Base-by-base conservation (phyloP, 2,329 filamentous ascomycete species). In the Dothistroma pini region DNA sequence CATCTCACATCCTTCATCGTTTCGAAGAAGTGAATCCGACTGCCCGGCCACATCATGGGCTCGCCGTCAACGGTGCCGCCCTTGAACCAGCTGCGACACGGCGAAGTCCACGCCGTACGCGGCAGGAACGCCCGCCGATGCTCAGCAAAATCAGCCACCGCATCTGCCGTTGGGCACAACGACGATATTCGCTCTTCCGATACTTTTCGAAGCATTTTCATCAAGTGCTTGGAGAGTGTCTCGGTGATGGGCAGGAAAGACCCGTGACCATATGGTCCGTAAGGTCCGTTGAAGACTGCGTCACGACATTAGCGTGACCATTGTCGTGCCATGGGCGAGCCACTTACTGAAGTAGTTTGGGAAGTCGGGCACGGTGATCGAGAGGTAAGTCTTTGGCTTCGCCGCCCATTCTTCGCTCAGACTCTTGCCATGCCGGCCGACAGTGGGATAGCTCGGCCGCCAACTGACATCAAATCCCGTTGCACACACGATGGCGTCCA, bases 231-330 rank as follows among this genome's bases (percentile, higher is more conserved):
- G n/a, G 57, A 19, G 29, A 29, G n/a, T 11, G 29, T 38, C 29
- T 60, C 58, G 32, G 38, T 60, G 31, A 60, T 57, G 1, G 58
- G 58, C 10, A 60, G 22, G 48, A 56, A 38, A 10, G 65, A 70
- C 52, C 74, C 75, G 60, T 78, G 75, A 41, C 72, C 75, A 9
- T 75, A 63, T 6, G 76, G 75, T 2, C 74, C 73, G 62, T 75
- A 75, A 1, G 76, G 75, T 1, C 76, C 77, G 58, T 74, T 75
- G 64, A 76, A 76, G 34, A 58, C 50, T 57, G 57, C 8, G 14
- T 29, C 25, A 29, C 25, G 25, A 29, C 25, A 29, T 29, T 29
- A 29, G 25, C 6, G 6, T 29, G 25, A 29, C 25, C 25, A 61
- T 25, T 56, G 34, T 58, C 5, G 61, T 58, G 9, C 51, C 61